phyloP scores from a whole-genome alignment of 495 filamentous ascomycete species.

The Cercophora sp. region DNA sequence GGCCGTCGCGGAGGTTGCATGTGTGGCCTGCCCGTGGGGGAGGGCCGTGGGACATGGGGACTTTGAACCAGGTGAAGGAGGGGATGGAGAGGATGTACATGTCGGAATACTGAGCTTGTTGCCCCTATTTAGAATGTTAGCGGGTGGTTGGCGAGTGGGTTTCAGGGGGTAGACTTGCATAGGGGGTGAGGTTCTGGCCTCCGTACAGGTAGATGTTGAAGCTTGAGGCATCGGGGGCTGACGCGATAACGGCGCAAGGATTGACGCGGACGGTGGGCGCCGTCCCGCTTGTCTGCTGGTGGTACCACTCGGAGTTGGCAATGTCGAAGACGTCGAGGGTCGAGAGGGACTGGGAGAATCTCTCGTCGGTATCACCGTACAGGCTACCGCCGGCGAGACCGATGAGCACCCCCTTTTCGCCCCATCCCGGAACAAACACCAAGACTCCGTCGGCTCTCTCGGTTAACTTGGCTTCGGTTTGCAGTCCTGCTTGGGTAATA shows the following conservation, averaged over 20 bases:
- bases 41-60: slow-evolving; percentile 49
- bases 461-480: slow-evolving; percentile 59
- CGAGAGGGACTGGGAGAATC: slow-evolving; percentile 63
- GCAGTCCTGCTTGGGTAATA: slow-evolving; percentile 65
- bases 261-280: slow-evolving; percentile 65
- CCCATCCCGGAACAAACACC: slow-evolving; percentile 70
- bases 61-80: slow-evolving; percentile 67
- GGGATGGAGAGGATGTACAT: slow-evolving; percentile 78
- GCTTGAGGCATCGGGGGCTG: slow-evolving; percentile 64
- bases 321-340: slow-evolving; percentile 74
- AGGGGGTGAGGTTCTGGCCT: slow-evolving; percentile 65
- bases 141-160: not conserved
- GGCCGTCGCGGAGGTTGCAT: slow-evolving; percentile 63
- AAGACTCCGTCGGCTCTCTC: slow-evolving; percentile 68
- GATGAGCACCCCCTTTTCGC: slow-evolving; percentile 62
- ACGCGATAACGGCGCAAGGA: slow-evolving; percentile 66
- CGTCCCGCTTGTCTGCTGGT: slow-evolving; percentile 62
- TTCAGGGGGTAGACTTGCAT: slow-evolving; percentile 21
- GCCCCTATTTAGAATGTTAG: not conserved
- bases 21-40: slow-evolving; percentile 67
- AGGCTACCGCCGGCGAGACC: slow-evolving; percentile 67
- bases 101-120: slow-evolving; percentile 63
- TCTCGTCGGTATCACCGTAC: slow-evolving; percentile 55
- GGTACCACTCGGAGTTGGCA: slow-evolving; percentile 71
- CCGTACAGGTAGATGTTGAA: slow-evolving; percentile 76